Evolutionary conservation across 2,329 filamentous ascomycete genomes (phyloP), one percentile per base, ranked within the genome.

Genomic region (Diplodia intermedia): DNA sequence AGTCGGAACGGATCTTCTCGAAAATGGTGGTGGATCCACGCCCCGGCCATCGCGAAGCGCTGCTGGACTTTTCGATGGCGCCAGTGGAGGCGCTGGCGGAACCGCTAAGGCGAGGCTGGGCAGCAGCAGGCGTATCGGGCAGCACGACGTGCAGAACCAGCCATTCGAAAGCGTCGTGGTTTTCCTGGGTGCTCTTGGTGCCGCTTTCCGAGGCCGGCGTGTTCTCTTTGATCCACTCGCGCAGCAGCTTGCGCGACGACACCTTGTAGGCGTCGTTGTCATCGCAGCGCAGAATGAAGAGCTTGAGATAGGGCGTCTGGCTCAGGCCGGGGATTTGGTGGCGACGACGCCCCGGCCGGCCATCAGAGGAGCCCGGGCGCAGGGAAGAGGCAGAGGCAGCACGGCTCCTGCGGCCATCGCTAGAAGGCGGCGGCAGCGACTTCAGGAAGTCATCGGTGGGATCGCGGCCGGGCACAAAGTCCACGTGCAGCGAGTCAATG

Each of bases 141-240:
- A 97, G 84, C 14, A 97, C 91, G 31, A 99, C 92, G 77, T 99
- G 95, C 26, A 99, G 77, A 66, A 99, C 92, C 71, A 99, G 83
- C 91, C 94, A 98, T 79, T 99, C 95, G 73, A 91, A 97, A 0
- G 95, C 94, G 82, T 99, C 94, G 75, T 99, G 95, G 70, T 96
- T 95, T 75, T 97, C 94, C 75, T 93, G 90, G 23, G 88, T 89
- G 74, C 84, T 92, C 23, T 81, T 77, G 36, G 81, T 76, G 7
- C 88, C 87, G 65, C 84, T 86, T 68, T 86, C 82, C 18, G 76
- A 76, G 1, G 87, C 83, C 0, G 88, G 86, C 0, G 90, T 89
- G 70, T 96, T 86, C 7, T 86, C 83, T 79, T 95, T 96, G 74
- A 98, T 88, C 95, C 95, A 99, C 71, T 98, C 94, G 62, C 92